Evolutionary conservation across 768 basidiomycete species (phyloP).

Genomic region (Termitomyces sp.): DNA sequence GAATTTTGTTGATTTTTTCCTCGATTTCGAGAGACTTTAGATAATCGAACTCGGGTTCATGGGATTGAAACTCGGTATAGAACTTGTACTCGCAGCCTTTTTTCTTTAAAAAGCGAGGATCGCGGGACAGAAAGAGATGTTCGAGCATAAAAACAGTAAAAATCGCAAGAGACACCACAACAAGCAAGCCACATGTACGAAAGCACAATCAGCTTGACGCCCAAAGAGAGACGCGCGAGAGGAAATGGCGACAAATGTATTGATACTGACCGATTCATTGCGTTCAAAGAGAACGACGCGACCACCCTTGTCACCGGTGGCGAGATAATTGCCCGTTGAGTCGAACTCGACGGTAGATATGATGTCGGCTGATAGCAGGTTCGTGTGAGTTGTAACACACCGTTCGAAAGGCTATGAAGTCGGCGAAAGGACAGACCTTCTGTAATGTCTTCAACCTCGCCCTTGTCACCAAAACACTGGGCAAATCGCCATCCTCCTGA

Average conservation of each 20-base stretch:
- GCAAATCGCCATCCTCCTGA: conserved; percentile 97
- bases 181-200: conserved; percentile 18
- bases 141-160: conserved; percentile 8
- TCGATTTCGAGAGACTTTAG: conserved; percentile 99
- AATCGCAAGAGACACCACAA: conserved; percentile 11
- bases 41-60: conserved; percentile 99
- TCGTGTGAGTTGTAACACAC: conserved; percentile 7
- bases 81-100: conserved; percentile 99
- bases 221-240: conserved; percentile 12
- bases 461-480: conserved; percentile 99
- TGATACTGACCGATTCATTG: conserved; percentile 77
- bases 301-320: conserved; percentile 99
- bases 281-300: conserved; percentile 98
- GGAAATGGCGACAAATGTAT: conserved; percentile 6
- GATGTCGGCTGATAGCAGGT: conserved; percentile 80
- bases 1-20: conserved; percentile 99
- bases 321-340: conserved; percentile 98
- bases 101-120: conserved; percentile 56
- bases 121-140: conserved; percentile 17
- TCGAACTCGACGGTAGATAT: conserved; percentile 99
- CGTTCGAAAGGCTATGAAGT: background rate
- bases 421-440: conserved; percentile 60
- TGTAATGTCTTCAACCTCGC: conserved; percentile 98
- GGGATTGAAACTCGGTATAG: conserved; percentile 99
- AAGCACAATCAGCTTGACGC: conserved; percentile 24